Evolutionary conservation across 805 yeast species (phyloP).

Genomic region (Starmerella roubikii): DNA sequence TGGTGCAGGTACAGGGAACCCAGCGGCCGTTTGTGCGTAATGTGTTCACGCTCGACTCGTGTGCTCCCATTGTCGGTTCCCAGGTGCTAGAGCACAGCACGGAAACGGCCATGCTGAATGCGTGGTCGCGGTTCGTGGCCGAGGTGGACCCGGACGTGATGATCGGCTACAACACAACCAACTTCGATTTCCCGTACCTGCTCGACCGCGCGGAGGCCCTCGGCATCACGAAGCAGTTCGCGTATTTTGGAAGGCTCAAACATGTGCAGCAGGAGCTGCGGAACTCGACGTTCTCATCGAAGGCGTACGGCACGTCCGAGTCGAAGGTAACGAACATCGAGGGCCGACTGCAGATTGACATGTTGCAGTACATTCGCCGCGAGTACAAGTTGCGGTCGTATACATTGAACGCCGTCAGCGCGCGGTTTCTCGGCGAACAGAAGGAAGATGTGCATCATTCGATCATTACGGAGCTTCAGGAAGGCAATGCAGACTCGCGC

Average conservation of each 20-base stretch:
- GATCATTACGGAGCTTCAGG: constrained; percentile 85
- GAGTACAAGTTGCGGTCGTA: constrained; percentile 91
- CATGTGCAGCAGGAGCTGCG: constrained; percentile 61
- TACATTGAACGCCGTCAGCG: constrained; percentile 88
- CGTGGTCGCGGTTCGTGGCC: constrained; percentile 77
- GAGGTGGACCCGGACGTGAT: constrained; percentile 89
- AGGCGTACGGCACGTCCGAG: constrained; percentile 93
- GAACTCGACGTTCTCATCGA: constrained; percentile 75
- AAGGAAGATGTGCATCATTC: constrained; percentile 98
- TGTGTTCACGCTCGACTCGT: constrained; percentile 84
- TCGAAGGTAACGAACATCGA: constrained; percentile 84
- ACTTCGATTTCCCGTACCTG: constrained; percentile 89
- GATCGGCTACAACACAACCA: constrained; percentile 89
- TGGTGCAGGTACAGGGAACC: constrained; percentile 73
- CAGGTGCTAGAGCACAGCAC: constrained; percentile 62
- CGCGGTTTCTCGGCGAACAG: constrained; percentile 86
- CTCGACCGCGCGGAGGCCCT: constrained; percentile 75
- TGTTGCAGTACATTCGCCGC: constrained; percentile 83
- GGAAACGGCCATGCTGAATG: constrained; percentile 70
- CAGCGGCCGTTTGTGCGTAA: constrained; percentile 81
- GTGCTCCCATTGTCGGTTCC: constrained; percentile 88
- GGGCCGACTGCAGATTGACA: constrained; percentile 89
- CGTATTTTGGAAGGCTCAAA: constrained; percentile 70
- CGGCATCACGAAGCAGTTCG: constrained; percentile 45
- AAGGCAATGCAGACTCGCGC: constrained; percentile 84